A percentile compares a stretch with the other conserved stretches of the same genome.
phyloP scores from a whole-genome alignment of 768 basidiomycete genomes.

The Daedaleopsis nitida region DNA sequence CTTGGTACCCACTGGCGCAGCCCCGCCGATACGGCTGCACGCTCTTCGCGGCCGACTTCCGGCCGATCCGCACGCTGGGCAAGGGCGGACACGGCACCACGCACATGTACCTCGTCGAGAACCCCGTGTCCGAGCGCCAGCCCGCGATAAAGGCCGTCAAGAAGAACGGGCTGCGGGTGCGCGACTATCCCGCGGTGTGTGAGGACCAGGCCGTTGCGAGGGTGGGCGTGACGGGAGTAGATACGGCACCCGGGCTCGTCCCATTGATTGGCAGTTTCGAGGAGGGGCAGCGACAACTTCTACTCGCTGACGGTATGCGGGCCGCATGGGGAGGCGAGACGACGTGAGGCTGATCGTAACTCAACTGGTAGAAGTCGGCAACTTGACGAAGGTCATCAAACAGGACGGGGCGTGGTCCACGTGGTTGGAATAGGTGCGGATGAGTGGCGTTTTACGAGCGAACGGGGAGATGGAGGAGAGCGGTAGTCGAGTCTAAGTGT shows the following conservation, averaged over 20 bases:
- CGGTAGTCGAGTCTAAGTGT: too few relatives aligned
- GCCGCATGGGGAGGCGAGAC: too few relatives aligned
- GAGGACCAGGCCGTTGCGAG: slow-evolving; percentile 20
- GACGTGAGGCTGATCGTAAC: background rate
- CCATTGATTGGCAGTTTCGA: slow-evolving; percentile 21
- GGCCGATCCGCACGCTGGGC: slow-evolving; percentile 23
- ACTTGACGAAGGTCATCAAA: slow-evolving; percentile 15
- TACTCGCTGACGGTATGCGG: slow-evolving; percentile 22
- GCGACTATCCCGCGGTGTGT: slow-evolving; percentile 16
- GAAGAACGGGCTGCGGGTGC: slow-evolving; percentile 20
- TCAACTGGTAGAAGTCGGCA: slow-evolving; percentile 15
- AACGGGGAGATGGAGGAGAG: too few relatives aligned
- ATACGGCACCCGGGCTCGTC: background rate
- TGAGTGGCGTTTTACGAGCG: too few relatives aligned
- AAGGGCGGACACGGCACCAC: slow-evolving; percentile 25
- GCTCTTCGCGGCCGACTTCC: slow-evolving; percentile 21
- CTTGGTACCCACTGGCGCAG: background rate
- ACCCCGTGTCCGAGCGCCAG: slow-evolving; percentile 16
- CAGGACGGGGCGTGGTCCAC: slow-evolving; percentile 3
- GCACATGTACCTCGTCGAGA: slow-evolving; percentile 28
- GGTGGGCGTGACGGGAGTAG: background rate
- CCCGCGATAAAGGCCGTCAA: slow-evolving; percentile 28
- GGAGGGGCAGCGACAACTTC: slow-evolving; percentile 25
- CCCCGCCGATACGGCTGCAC: background rate
- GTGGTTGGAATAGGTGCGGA: too few relatives aligned